Evolutionary conservation across 2,329 filamentous ascomycete species (phyloP), one percentile per base, ranked within the genome.

Genomic region (Claviceps sp.): DNA sequence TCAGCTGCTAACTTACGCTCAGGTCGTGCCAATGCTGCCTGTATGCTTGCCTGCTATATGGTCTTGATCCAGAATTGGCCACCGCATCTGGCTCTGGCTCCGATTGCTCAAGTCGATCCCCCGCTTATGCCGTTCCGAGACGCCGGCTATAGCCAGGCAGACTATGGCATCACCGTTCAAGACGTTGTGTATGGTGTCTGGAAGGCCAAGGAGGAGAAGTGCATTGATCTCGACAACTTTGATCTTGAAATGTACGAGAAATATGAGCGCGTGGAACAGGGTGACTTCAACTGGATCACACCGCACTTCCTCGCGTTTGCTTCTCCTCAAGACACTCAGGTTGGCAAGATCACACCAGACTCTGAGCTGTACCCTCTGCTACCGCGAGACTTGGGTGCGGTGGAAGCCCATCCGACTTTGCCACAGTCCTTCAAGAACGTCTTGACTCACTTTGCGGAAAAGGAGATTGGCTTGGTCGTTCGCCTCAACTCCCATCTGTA

Each of bases 261-360:
- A 65, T 98, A 81, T 62, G 93, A 98, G 72, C 81, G 93, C 54
- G 93, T 98, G 19, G 93, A 98, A 66, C 89, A 96, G 75, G 93
- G 93, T 57, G 93, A 98, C 71, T 98, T 98, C 84, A 98, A 98
- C 79, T 98, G 93, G 93, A 80, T 98, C 54, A 95, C 90, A 5
- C 90, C 91, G 8, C 76, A 90, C 63, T 98, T 98, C 72, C 79
- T 98, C 50, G 93, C 93, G 22, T 97, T 98, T 66, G 93, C 93
- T 45, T 97, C 91, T 19, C 93, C 93, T 11, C 89, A 97, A 68
- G 84, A 90, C 62, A 76, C 80, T 52, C 87, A 89, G 5, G 80
- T 85, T 13, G 77, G 81, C 52, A 82, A 85, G 56, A 83, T 95
- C 52, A 76, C 83, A 8, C 76, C 81, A 53, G 81, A 79, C 42